Evolutionary conservation across 1,284 basidiomycete genomes (phyloP), one percentile per base, ranked within the genome.

Genomic region (Apiotrichum sp.): DNA sequence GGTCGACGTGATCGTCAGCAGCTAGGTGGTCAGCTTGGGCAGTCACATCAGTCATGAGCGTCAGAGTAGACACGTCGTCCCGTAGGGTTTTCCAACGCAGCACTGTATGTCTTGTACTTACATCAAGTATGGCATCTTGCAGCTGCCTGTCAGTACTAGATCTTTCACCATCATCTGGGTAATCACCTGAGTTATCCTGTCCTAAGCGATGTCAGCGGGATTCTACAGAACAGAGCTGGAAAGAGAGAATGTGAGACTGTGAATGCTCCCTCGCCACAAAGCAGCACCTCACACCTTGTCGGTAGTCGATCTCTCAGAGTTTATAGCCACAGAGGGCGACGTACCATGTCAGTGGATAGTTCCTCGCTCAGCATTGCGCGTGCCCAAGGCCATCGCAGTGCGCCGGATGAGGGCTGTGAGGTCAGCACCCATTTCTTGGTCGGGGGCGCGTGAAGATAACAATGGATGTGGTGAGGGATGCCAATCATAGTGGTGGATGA

Each of bases 71-170:
- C 29, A 29, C 29, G 29, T 29, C 29, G 29, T 29, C 29, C 29
- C 2, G 29, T 29, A 29, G 29, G 29, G 29, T 29, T 29, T 29
- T 29, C 29, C 29, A 29, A 29, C 29, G 29, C 29, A 29, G 29
- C 29, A 3, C 29, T 29, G 29, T 29, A 29, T 29, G 29, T 29
- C 29, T 29, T 3, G 29, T 3, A 55, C 70, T 50, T 50, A 75
- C 74, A 55, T 72, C 70, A 64, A 75, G 62, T 47, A 76, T 74
- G 53, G 74, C 73, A 71, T 76, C 74, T 69, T 76, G 74, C 50
- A 76, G 67, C 67, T 76, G 56, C 3, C 5, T 11, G 47, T 58
- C 38, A 61, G 53, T 47, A 22, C 9, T 3, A 3, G 16, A n/a
- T 9, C 14, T 11, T 11, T 14, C 10, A 7, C 35, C 54, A 16